phyloP scores from a whole-genome alignment of 1,284 basidiomycete genomes.

The Peniophora sp. region DNA sequence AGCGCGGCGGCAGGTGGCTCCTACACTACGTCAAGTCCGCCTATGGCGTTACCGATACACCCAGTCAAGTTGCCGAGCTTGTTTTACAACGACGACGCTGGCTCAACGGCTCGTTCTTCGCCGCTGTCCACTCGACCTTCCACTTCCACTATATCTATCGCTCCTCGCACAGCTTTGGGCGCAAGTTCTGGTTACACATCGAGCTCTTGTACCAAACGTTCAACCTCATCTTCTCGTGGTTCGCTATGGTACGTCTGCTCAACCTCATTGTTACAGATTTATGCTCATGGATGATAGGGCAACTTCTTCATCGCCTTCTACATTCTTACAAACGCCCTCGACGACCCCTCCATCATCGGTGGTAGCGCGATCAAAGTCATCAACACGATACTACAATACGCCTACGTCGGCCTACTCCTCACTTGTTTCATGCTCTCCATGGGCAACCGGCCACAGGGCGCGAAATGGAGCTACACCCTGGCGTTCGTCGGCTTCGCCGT shows the following conservation, averaged over 20 bases:
- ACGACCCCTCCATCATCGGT: conserved; percentile 77
- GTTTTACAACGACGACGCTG: conserved; percentile 87
- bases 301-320: conserved; percentile 82
- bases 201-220: conserved; percentile 81
- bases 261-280: neutral
- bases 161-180: conserved; percentile 72
- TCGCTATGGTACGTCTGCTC: conserved; percentile 74
- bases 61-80: conserved; percentile 78
- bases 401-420: conserved; percentile 73
- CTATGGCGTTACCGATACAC: conserved; percentile 84
- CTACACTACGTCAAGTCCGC: conserved; percentile 89
- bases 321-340: conserved; percentile 60
- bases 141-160: conserved; percentile 85
- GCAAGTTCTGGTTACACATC: conserved; percentile 30
- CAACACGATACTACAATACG: conserved; percentile 77
- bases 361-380: conserved; percentile 71
- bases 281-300: conserved; percentile 43
- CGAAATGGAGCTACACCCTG: conserved; percentile 75
- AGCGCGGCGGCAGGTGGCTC: conserved; percentile 78
- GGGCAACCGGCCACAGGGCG: conserved; percentile 84
- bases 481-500: conserved; percentile 70
- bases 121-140: conserved; percentile 79
- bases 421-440: conserved; percentile 74
- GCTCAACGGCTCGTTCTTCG: conserved; percentile 85
- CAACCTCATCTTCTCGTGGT: conserved; percentile 78